These are phyloP conservation scores for Coniosporium apollinis DNA, from an alignment of 495 filamentous ascomycete species.

Conservation along the genomic window DNA sequence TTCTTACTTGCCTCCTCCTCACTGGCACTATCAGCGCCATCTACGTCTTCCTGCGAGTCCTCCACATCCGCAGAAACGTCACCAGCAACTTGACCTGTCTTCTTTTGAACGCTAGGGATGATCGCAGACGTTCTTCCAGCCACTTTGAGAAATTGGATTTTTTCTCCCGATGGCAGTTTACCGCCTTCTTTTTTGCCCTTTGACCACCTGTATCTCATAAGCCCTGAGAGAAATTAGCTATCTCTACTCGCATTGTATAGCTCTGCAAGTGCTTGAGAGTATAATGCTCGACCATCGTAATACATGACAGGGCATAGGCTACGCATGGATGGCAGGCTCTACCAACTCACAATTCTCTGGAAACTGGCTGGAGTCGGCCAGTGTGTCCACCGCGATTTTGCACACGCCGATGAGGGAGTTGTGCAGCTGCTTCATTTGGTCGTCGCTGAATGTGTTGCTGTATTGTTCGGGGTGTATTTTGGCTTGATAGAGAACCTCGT, in stretches of 20 bases:
- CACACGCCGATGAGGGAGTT: slow-evolving; percentile 64
- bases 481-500: slow-evolving; percentile 80
- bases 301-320: too few species aligned
- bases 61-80: slow-evolving; percentile 13
- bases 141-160: slow-evolving; percentile 67
- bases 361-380: slow-evolving; percentile 70
- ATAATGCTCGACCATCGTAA: too few species aligned
- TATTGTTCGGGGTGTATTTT: slow-evolving; percentile 84
- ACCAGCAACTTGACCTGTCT: slow-evolving; percentile 37
- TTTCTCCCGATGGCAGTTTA: slow-evolving; percentile 64
- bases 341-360: slow-evolving; percentile 59
- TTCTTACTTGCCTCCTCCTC: slow-evolving; percentile 7
- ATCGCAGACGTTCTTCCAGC: slow-evolving; percentile 80
- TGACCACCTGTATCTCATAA: slow-evolving; percentile 80
- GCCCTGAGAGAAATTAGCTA: too few species aligned
- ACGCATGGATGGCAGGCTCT: neutral
- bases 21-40: slow-evolving; percentile 11
- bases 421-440: slow-evolving; percentile 55
- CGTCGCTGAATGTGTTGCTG: slow-evolving; percentile 59
- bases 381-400: slow-evolving; percentile 53
- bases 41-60: slow-evolving; percentile 7
- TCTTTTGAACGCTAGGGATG: slow-evolving; percentile 73
- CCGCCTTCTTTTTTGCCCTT: slow-evolving; percentile 69
- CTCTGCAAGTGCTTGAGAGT: too few species aligned
- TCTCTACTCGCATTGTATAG: too few species aligned